Percentiles rank a stretch among this genome's conserved stretches.
Evolutionary conservation across 768 basidiomycete genomes (phyloP).

Genomic region (Pleurotus sapidus): DNA sequence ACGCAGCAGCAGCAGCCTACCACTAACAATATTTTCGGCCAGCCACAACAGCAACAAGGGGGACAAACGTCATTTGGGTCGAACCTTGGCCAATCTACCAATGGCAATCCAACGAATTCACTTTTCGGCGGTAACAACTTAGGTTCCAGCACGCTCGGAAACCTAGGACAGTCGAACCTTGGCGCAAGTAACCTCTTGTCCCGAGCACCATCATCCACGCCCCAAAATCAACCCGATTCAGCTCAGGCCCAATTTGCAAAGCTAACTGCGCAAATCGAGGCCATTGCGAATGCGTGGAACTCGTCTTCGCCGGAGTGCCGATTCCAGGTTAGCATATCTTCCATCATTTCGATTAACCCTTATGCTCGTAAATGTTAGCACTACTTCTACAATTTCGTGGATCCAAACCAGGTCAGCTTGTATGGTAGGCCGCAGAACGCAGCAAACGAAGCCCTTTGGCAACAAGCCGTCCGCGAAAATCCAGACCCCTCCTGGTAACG

Average conservation of each 20-base stretch:
- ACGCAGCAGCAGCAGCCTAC: slow-evolving; percentile 23
- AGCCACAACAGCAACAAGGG: slow-evolving; percentile 23
- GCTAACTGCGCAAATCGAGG: slow-evolving; percentile 58
- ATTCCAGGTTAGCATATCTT: slow-evolving; percentile 58
- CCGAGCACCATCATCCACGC: slow-evolving; percentile 28
- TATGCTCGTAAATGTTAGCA: slow-evolving; percentile 39
- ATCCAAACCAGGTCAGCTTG: slow-evolving; percentile 58
- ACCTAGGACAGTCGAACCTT: slow-evolving; percentile 26
- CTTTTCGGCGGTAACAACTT: slow-evolving; percentile 5
- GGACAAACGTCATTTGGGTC: slow-evolving; percentile 24
- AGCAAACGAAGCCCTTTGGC: slow-evolving; percentile 71
- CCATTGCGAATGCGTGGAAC: slow-evolving; percentile 70
- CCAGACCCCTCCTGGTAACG: slow-evolving; percentile 76
- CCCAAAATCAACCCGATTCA: slow-evolving; percentile 49
- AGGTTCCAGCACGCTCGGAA: slow-evolving; percentile 14
- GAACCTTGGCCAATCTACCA: slow-evolving; percentile 18
- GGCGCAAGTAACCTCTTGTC: slow-evolving; percentile 34
- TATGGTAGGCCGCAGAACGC: slow-evolving; percentile 75
- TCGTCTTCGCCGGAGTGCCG: slow-evolving; percentile 64
- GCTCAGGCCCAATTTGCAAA: slow-evolving; percentile 55
- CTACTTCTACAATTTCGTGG: slow-evolving; percentile 83
- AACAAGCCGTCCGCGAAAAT: slow-evolving; percentile 76
- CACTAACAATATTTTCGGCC: slow-evolving; percentile 24
- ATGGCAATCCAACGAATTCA: slow-evolving; percentile 12
- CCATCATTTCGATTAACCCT: not conserved